Percentiles rank a stretch among this genome's conserved stretches.
These are phyloP conservation scores for Yamadazyma trypodendri DNA, from an alignment of 1,139 yeast genomes.

Conservation along the genomic window DNA sequence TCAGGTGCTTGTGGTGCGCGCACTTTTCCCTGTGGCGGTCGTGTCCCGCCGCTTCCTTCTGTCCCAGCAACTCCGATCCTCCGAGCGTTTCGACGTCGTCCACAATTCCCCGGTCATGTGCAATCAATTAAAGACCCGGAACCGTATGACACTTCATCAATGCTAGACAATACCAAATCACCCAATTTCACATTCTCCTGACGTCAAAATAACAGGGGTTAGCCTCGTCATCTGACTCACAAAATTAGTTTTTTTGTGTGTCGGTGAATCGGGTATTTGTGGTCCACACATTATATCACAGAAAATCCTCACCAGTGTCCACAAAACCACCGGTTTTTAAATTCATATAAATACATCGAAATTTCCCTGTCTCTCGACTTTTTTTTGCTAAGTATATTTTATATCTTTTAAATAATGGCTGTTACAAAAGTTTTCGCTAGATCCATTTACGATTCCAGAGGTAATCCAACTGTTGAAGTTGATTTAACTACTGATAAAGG, in stretches of 20 bases:
- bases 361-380: constrained; percentile 1
- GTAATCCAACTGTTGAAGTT: constrained; percentile 97
- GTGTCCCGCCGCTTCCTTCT: neutral
- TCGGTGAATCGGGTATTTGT: constrained; percentile 11
- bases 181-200: neutral
- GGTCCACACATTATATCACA: constrained; percentile 9
- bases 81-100: neutral
- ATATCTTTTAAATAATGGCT: constrained; percentile 26
- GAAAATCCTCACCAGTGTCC: neutral
- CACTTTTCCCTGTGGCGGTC: no score
- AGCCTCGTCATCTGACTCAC: constrained; percentile 7
- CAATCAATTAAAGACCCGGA: neutral
- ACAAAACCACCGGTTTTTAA: no score
- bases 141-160: neutral
- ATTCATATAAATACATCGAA: constrained; percentile 1
- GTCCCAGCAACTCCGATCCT: constrained; percentile 5
- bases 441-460: constrained; percentile 96
- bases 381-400: constrained; percentile 1
- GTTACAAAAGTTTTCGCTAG: constrained; percentile 73
- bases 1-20: neutral
- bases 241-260: neutral
- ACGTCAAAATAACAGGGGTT: neutral
- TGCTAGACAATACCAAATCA: neutral
- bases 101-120: neutral
- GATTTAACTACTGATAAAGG: constrained; percentile 86